Evolutionary conservation across 2,329 filamentous ascomycete species (phyloP).

Genomic region (Zymoseptoria passerinii): DNA sequence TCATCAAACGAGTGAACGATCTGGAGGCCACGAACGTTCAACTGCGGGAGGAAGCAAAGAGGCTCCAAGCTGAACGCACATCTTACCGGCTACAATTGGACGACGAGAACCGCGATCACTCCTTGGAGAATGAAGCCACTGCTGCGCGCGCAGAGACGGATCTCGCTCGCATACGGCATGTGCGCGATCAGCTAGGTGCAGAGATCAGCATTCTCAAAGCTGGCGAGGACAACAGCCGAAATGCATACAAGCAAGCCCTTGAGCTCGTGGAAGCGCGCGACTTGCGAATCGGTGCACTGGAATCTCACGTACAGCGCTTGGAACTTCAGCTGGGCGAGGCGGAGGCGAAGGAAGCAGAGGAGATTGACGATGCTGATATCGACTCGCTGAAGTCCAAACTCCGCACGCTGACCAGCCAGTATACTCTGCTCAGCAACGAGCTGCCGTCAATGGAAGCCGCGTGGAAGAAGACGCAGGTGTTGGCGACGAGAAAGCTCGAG

Average conservation of each 20-base stretch:
- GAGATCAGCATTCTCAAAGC: constrained; percentile 74
- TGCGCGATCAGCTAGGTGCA: constrained; percentile 75
- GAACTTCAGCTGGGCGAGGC: constrained; percentile 46
- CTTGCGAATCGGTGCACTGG: constrained; percentile 69
- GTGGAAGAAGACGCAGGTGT: constrained; percentile 77
- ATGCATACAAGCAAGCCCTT: constrained; percentile 63
- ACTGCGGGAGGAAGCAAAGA: constrained; percentile 75
- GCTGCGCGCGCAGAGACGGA: constrained; percentile 75
- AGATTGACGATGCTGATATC: constrained; percentile 47
- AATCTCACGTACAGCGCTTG: constrained; percentile 72
- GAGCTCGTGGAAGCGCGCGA: constrained; percentile 74
- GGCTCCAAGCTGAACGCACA: constrained; percentile 74
- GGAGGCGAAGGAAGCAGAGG: constrained; percentile 23
- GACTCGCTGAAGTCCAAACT: constrained; percentile 70
- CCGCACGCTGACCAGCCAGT: constrained; percentile 67
- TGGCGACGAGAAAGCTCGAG: constrained; percentile 79
- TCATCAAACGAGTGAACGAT: constrained; percentile 85
- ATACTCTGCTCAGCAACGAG: constrained; percentile 76
- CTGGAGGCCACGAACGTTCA: constrained; percentile 82
- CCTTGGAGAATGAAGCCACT: constrained; percentile 73
- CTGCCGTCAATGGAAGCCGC: constrained; percentile 82
- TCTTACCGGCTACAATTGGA: constrained; percentile 74
- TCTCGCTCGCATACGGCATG: constrained; percentile 73
- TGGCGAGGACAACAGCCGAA: constrained; percentile 66
- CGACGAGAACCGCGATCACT: constrained; percentile 63